phyloP scores from a whole-genome alignment of 164 flowering plant genomes.

The Paratinospora sagittata region DNA sequence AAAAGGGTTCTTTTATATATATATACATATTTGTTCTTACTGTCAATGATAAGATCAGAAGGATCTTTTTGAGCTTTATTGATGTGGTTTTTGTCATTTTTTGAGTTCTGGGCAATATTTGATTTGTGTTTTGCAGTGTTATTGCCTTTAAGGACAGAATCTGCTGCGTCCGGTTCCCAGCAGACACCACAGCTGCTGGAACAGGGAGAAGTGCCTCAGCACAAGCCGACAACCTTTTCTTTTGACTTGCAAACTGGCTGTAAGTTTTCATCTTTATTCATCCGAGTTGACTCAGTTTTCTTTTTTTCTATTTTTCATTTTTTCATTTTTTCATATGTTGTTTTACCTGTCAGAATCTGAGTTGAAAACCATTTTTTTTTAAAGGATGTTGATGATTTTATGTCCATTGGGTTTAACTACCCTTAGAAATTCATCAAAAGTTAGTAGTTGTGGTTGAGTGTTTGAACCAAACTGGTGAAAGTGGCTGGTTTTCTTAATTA shows the following conservation, averaged over 20 bases:
- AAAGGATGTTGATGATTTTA: too few species aligned
- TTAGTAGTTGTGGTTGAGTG: too few species aligned
- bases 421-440: too few species aligned
- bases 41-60: not conserved
- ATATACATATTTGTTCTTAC: not conserved
- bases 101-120: not conserved
- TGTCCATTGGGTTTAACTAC: too few species aligned
- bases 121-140: not conserved
- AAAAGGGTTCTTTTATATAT: too few species aligned
- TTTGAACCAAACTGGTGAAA: too few species aligned
- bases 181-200: not conserved
- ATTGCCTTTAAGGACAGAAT: not conserved
- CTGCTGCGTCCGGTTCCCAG: slow-evolving; percentile 1
- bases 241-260: not conserved
- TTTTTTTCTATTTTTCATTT: too few species aligned
- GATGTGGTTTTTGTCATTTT: not conserved
- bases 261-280: not conserved
- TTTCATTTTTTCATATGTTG: too few species aligned
- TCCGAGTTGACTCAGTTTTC: not conserved
- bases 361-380: too few species aligned
- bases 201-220: too few species aligned
- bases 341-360: too few species aligned
- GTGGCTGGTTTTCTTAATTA: too few species aligned
- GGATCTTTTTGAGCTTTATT: not conserved
- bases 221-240: not conserved